Base-by-base conservation (phyloP, 2,329 filamentous ascomycete species). In the Xylaria sp. region DNA sequence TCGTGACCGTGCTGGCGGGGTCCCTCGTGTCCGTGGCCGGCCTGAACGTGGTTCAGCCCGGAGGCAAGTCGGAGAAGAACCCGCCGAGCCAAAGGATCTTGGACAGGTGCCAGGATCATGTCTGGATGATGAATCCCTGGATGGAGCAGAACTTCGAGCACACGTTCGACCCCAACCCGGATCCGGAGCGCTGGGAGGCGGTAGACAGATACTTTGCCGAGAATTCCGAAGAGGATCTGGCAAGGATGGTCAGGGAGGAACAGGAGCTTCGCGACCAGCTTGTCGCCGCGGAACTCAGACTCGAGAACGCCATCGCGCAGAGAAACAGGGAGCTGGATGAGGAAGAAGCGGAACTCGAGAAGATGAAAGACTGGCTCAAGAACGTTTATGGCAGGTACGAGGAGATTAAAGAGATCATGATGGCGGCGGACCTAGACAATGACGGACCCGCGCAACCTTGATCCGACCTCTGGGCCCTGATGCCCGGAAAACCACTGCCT, bases 11-110 rank as follows among this genome's bases (percentile, higher is more conserved):
- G 4, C n/a, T 54, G 9, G 37, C 51, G 1, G 51, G 51, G 1
- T 54, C 51, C 16, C 42, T 54, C 17, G 20, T 54, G 19, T 45
- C 51, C 2, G 40, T 54, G 13, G 34, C 24, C 7, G 51, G 51
- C 22, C 17, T 54, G 20, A 54, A 54, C 42, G 46, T 54, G 13
- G 21, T 39, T 7, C 34, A 19, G 39, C 42, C 51, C 1, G 51
- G 51, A 6, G 46, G 40, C 16, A 54, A 40, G 41, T 38, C 46
- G 9, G 51, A 45, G 34, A 50, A 29, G 51, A 40, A 48, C 4
- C 37, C 37, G 7, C 50, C 44, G 2, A n/a, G 7, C 6, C n/a
- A 44, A 2, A 19, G 34, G n/a, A 22, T 20, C 4, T 40, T 44
- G 17, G 26, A 50, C 1, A 18, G 21, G 21, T 44, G 42, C 19